Conservation (phyloP, 75 land plant species). For the Cryptomeria japonica region DNA sequence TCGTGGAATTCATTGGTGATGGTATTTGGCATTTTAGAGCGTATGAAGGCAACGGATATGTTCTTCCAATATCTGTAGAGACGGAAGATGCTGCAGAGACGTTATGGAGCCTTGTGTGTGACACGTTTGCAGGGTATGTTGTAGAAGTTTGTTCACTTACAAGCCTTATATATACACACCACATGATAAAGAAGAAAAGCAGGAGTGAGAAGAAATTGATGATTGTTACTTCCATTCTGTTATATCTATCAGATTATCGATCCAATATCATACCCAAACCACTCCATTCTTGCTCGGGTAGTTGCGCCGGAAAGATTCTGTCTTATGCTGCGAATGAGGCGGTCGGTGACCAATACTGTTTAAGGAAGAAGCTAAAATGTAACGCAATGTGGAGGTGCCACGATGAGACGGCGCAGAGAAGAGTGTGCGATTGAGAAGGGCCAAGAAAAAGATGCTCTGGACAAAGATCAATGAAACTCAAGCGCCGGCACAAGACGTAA, state of each 20-base stretch:
- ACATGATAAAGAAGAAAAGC: neutral
- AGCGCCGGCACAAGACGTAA: too few relatives aligned
- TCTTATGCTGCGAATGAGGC: neutral
- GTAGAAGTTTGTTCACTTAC: too few relatives aligned
- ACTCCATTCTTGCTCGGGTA: neutral
- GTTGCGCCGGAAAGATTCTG: neutral
- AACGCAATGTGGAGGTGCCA: neutral
- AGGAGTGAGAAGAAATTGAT: neutral
- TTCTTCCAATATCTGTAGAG: neutral
- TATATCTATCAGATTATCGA: neutral
- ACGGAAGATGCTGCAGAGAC: neutral
- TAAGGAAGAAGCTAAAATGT: neutral
- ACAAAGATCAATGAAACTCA: too few relatives aligned
- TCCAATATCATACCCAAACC: neutral
- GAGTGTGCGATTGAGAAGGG: too few relatives aligned
- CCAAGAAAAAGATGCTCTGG: too few relatives aligned
- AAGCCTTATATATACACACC: too few relatives aligned
- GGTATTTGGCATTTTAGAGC: too few relatives aligned
- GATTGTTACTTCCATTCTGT: neutral
- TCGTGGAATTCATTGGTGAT: too few relatives aligned
- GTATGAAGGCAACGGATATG: too few relatives aligned
- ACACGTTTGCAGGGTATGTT: too few relatives aligned
- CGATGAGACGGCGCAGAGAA: neutral
- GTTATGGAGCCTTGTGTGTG: neutral
- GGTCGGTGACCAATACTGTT: neutral